Evolutionary conservation across 179 eudicot genomes (phyloP).

Genomic region (Camellia oleifera): DNA sequence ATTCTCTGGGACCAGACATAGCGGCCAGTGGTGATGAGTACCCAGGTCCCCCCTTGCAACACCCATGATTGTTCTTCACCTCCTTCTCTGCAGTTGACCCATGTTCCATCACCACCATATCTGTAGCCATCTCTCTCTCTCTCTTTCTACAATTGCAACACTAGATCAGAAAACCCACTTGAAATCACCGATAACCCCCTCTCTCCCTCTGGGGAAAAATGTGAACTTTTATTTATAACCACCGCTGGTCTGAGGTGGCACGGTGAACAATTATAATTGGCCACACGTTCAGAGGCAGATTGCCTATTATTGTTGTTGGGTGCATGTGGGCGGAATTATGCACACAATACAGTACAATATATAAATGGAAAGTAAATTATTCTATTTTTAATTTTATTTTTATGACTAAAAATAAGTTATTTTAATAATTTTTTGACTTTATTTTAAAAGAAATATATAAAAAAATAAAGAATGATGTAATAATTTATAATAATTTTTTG

Average conservation of each 20-base stretch:
- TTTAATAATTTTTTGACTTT: no score
- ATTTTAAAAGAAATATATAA: no score
- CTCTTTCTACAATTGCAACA: slow-evolving; percentile 4
- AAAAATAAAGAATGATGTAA: no score
- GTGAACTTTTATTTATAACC: no score
- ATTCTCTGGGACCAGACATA: slow-evolving; percentile 80
- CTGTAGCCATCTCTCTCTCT: slow-evolving; percentile 38
- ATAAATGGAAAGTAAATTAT: no score
- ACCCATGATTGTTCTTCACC: slow-evolving; percentile 19
- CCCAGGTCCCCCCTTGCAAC: slow-evolving; percentile 81
- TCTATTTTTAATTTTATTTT: no score
- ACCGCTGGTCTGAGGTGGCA: no score
- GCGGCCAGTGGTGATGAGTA: slow-evolving; percentile 81
- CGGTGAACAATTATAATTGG: background rate
- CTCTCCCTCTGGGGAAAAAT: background rate
- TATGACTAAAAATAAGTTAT: no score
- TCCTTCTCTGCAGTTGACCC: slow-evolving; percentile 23
- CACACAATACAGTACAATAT: background rate
- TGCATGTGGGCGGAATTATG: background rate
- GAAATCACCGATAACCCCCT: background rate
- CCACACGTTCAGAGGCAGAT: background rate
- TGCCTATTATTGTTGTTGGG: no score
- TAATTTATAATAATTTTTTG: no score
- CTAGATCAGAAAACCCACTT: background rate
- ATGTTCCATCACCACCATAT: slow-evolving; percentile 36